Percentiles rank a stretch among this genome's conserved stretches.
phyloP scores from a whole-genome alignment of 1,139 yeast species.

The Debaryomyces subglobosus region DNA sequence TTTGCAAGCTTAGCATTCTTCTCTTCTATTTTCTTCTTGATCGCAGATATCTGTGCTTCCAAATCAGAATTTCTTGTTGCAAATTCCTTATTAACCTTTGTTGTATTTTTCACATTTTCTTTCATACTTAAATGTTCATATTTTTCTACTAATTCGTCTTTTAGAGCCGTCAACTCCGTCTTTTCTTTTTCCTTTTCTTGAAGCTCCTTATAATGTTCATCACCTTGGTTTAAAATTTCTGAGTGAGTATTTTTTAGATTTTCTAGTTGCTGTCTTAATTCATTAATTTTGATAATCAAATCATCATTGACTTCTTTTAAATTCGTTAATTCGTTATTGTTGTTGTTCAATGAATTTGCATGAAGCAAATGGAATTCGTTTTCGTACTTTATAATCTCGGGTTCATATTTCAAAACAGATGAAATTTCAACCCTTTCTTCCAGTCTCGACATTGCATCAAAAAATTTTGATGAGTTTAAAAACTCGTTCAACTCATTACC shows the following conservation, averaged over 20 bases:
- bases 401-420: conserved; percentile 26
- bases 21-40: conserved; percentile 22
- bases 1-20: conserved; percentile 21
- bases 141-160: conserved; percentile 28
- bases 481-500: conserved; percentile 35
- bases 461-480: conserved; percentile 28
- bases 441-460: conserved; percentile 13
- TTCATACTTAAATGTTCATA: conserved; percentile 49
- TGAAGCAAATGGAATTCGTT: conserved; percentile 48
- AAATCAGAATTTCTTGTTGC: conserved; percentile 40
- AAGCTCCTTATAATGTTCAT: conserved; percentile 31
- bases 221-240: conserved; percentile 43
- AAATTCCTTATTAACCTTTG: conserved; percentile 49
- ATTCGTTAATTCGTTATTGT: conserved; percentile 42
- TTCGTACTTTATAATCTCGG: conserved; percentile 43
- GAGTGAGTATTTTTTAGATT: conserved; percentile 39
- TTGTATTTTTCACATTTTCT: conserved; percentile 47
- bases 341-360: conserved; percentile 44
- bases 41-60: conserved; percentile 33
- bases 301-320: conserved; percentile 43
- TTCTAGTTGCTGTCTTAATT: conserved; percentile 33
- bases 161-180: conserved; percentile 22
- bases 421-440: conserved; percentile 12
- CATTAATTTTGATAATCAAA: conserved; percentile 31
- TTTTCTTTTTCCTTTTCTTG: conserved; percentile 25